Evolutionary conservation across 306 rosid genomes (phyloP).

Genomic region (Vigna angularis): DNA sequence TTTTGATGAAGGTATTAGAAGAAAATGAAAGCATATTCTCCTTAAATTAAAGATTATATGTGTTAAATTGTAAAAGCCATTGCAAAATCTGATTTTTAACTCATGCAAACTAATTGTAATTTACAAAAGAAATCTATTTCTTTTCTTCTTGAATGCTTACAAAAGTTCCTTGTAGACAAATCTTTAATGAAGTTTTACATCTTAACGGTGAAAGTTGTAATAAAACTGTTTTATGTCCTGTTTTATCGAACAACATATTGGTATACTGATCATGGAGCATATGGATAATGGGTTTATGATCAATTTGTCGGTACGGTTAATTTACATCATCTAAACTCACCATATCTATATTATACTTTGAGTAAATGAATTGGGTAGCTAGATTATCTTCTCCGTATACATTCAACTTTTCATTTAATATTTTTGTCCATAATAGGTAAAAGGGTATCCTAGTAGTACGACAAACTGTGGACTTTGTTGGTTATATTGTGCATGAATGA

Average conservation of each 20-base stretch:
- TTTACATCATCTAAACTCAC: neutral
- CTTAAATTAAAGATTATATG: no score
- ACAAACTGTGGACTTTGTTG: neutral
- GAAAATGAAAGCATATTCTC: no score
- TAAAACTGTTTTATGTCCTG: neutral
- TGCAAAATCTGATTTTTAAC: no score
- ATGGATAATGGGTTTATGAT: neutral
- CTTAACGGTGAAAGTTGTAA: neutral
- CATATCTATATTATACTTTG: neutral
- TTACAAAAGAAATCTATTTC: no score
- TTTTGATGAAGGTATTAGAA: neutral
- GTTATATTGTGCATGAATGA: neutral
- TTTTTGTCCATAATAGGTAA: constrained; percentile 11
- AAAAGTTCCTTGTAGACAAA: no score
- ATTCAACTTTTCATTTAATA: neutral
- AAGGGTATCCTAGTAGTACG: neutral
- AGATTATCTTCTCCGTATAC: constrained; percentile 7
- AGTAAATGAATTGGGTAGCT: constrained; percentile 2
- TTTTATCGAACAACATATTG: neutral
- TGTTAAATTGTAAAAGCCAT: no score
- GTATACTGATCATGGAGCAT: neutral
- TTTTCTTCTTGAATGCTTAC: no score
- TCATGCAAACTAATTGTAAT: no score
- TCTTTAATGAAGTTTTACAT: no score
- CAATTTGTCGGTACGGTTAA: neutral